These are phyloP conservation scores for Microthlaspi erraticum DNA, from an alignment of 345 rosid genomes.

Conservation along the genomic window DNA sequence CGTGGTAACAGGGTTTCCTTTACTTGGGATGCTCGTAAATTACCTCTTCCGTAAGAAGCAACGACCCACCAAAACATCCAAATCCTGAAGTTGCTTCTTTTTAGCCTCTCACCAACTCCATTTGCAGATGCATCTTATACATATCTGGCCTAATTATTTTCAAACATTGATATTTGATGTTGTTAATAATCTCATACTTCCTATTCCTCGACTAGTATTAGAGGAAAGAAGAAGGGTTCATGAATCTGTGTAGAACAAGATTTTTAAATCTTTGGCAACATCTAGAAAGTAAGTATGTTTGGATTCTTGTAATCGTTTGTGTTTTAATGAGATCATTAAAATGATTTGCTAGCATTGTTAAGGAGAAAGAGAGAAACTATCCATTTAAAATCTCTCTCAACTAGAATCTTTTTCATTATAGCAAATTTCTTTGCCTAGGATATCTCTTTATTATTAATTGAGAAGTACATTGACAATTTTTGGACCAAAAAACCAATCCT, in stretches of 20 bases:
- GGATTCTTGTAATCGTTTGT: neutral
- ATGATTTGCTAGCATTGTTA: no score
- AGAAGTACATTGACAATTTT: no score
- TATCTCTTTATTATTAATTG: no score
- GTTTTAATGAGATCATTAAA: no score
- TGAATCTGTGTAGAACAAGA: neutral
- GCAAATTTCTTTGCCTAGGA: no score
- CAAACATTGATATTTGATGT: neutral
- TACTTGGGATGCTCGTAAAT: conserved; percentile 56
- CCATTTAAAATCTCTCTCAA: no score
- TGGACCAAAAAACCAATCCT: no score
- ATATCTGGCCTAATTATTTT: neutral
- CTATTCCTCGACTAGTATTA: neutral
- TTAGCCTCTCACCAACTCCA: neutral
- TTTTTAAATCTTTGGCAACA: neutral
- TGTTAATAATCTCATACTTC: conserved; percentile 7
- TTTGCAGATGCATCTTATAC: neutral
- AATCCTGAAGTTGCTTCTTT: conserved; percentile 11
- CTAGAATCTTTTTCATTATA: no score
- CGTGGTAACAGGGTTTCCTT: conserved; percentile 63
- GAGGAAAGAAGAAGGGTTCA: neutral
- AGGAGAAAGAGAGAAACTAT: no score
- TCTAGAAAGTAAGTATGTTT: neutral
- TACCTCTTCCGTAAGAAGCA: conserved; percentile 56
- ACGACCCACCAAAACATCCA: conserved; percentile 4